Evolutionary conservation across 2,329 filamentous ascomycete genomes (phyloP).

Genomic region (Aspergillus eucalypticola): DNA sequence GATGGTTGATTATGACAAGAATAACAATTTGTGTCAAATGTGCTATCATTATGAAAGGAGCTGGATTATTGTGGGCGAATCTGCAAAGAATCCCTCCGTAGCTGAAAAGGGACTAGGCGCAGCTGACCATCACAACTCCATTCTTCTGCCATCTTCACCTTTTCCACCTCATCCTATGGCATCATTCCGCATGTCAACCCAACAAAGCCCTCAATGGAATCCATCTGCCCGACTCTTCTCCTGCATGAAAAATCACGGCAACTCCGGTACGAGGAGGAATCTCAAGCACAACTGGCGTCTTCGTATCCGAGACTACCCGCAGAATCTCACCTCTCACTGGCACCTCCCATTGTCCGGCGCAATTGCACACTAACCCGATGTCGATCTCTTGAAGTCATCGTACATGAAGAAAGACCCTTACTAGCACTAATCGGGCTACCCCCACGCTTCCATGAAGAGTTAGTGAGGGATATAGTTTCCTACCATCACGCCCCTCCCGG

Average conservation of each 20-base stretch:
- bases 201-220: background rate
- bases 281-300: background rate
- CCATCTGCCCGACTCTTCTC: background rate
- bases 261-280: background rate
- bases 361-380: background rate
- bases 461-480: background rate
- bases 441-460: background rate
- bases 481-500: background rate
- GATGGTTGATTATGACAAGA: background rate
- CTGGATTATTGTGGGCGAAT: background rate
- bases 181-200: background rate
- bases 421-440: background rate
- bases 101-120: background rate
- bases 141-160: background rate
- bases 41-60: too few species aligned
- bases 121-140: background rate
- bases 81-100: background rate
- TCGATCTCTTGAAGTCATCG: background rate
- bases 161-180: background rate
- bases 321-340: background rate
- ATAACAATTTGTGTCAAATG: background rate
- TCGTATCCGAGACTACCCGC: background rate
- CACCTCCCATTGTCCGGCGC: too few species aligned
- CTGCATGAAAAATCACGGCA: background rate
- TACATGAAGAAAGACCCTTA: background rate